A percentile compares a stretch with the other conserved stretches of the same genome.
These are phyloP conservation scores for Fusarium sp. DNA, from an alignment of 2,329 filamentous ascomycete genomes.

Conservation along the genomic window DNA sequence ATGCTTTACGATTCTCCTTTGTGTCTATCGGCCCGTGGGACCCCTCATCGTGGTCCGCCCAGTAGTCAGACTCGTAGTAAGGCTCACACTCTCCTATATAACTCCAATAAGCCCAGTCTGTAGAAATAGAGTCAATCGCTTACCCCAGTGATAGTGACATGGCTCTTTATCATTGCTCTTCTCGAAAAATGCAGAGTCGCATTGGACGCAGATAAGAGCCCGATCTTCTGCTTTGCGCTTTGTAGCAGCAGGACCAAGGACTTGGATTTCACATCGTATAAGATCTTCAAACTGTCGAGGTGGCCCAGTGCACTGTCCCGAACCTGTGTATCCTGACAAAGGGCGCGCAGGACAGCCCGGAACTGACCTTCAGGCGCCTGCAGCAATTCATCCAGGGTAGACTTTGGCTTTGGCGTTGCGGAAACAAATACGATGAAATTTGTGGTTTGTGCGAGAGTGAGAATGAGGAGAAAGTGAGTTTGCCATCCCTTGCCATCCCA, in stretches of 20 bases:
- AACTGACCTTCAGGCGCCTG: constrained; percentile 16
- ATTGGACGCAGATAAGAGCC: constrained; percentile 20
- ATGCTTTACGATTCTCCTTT: constrained; percentile 2
- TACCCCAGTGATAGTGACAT: constrained; percentile 34
- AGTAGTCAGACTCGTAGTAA: constrained; percentile 17
- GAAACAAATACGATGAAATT: background rate
- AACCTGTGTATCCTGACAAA: constrained; percentile 15
- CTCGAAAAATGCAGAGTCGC: constrained; percentile 1
- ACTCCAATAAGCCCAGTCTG: background rate
- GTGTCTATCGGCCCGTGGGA: constrained; percentile 31
- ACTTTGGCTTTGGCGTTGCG: background rate
- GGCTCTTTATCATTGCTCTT: background rate
- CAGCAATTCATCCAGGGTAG: background rate
- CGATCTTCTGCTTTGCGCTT: constrained; percentile 32
- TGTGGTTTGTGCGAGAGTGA: background rate
- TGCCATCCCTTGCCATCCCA: background rate
- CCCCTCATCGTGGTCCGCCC: constrained; percentile 23
- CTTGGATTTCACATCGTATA: no score
- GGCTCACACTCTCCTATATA: constrained; percentile 28
- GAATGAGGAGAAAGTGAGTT: background rate
- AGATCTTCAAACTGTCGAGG: background rate
- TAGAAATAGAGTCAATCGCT: background rate
- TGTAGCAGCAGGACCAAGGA: no score
- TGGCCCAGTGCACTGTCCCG: background rate
- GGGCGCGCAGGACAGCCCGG: constrained; percentile 22